Percentiles rank a stretch among this genome's conserved stretches.
Evolutionary conservation across 2,329 filamentous ascomycete genomes (phyloP).

Genomic region (Calonectria naviculata): DNA sequence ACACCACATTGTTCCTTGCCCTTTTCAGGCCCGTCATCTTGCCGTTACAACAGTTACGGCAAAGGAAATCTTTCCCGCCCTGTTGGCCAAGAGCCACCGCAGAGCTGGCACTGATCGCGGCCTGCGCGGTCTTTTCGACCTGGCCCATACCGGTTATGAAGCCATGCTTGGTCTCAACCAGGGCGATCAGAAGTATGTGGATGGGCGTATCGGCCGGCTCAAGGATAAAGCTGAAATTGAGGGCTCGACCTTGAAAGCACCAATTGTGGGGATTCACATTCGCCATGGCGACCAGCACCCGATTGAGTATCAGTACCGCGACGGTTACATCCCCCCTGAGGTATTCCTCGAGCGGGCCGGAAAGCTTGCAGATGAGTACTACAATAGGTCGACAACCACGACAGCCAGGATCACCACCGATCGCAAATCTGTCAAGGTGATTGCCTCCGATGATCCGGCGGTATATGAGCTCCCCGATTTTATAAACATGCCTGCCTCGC

Average conservation of each 20-base stretch:
- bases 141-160: constrained; percentile 78
- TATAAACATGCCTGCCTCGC: constrained; percentile 67
- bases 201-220: constrained; percentile 67
- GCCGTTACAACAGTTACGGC: constrained; percentile 78
- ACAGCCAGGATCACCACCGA: constrained; percentile 50
- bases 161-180: constrained; percentile 76
- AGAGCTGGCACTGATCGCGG: constrained; percentile 35
- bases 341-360: constrained; percentile 72
- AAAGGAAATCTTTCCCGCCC: constrained; percentile 71
- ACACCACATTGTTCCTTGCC: constrained; percentile 83
- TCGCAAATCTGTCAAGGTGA: constrained; percentile 62
- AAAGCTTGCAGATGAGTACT: constrained; percentile 62
- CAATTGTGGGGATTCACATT: constrained; percentile 77
- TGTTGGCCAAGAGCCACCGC: constrained; percentile 48
- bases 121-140: constrained; percentile 69
- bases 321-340: constrained; percentile 81
- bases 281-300: constrained; percentile 85
- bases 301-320: constrained; percentile 79
- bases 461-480: constrained; percentile 77
- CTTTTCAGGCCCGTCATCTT: constrained; percentile 79
- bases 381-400: constrained; percentile 55
- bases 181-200: constrained; percentile 75
- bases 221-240: constrained; percentile 56
- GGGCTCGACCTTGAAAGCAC: constrained; percentile 51
- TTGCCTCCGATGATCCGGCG: constrained; percentile 86